phyloP scores from a whole-genome alignment of 176 grass and related monocot species.

The Saccharum officinarum region DNA sequence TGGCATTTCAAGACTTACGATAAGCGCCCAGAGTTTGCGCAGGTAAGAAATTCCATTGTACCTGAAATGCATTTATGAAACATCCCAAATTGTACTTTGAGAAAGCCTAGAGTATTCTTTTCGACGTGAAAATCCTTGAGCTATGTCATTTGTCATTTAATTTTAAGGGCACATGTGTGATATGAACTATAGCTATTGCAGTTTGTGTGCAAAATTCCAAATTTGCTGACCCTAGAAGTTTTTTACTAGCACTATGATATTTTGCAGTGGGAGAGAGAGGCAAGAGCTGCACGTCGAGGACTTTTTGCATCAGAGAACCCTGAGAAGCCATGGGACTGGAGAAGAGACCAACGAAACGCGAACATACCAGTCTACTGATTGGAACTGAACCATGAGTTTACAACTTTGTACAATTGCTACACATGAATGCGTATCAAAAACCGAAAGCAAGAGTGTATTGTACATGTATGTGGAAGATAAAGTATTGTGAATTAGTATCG shows the following conservation, averaged over 20 bases:
- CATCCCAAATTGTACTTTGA: neutral
- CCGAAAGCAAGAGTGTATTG: neutral
- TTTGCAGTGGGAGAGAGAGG: constrained; percentile 58
- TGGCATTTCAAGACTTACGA: constrained; percentile 43
- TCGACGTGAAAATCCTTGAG: neutral
- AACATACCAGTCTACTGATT: constrained; percentile 34
- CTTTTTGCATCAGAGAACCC: constrained; percentile 48
- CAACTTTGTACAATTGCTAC: constrained; percentile 31
- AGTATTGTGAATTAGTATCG: neutral
- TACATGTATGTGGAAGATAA: neutral
- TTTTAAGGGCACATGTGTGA: constrained; percentile 27
- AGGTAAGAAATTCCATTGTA: constrained; percentile 22
- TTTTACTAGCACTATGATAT: neutral
- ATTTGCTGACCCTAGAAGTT: neutral
- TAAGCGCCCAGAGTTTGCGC: constrained; percentile 45
- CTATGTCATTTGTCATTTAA: neutral
- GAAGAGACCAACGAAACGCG: constrained; percentile 40
- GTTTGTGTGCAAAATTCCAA: neutral
- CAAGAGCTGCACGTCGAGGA: constrained; percentile 35
- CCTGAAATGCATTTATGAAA: neutral
- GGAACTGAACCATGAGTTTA: neutral
- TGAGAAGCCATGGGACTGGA: constrained; percentile 69
- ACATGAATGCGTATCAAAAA: constrained; percentile 2
- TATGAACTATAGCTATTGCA: constrained; percentile 20
- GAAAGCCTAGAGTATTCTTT: neutral